These are phyloP conservation scores for Endocalyx cinctus DNA, from an alignment of 2,329 filamentous ascomycete genomes.

Conservation along the genomic window DNA sequence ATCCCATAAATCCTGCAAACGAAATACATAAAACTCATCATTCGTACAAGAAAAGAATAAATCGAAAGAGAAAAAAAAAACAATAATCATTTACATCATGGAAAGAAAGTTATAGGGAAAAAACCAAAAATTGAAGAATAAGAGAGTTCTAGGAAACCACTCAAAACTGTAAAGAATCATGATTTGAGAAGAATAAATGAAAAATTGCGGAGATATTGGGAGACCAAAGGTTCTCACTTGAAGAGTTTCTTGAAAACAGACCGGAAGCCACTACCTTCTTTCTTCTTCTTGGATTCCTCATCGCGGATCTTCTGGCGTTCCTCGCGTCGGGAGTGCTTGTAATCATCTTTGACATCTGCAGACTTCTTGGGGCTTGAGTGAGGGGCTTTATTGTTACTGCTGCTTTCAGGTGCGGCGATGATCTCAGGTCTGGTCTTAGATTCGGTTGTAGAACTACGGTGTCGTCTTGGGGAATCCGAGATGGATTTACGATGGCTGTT, in stretches of 20 bases:
- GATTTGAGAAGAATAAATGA: too few relatives aligned
- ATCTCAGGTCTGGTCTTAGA: constrained; percentile 6
- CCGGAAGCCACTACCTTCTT: constrained; percentile 23
- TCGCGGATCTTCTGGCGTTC: constrained; percentile 21
- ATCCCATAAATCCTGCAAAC: too few relatives aligned
- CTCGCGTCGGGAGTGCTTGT: constrained; percentile 28
- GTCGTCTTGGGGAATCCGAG: constrained; percentile 14
- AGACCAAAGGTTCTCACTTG: too few relatives aligned
- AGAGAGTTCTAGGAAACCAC: too few relatives aligned
- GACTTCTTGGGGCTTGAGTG: constrained; percentile 1
- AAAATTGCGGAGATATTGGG: too few relatives aligned
- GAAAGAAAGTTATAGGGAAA: too few relatives aligned
- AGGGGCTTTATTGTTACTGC: constrained; percentile 12
- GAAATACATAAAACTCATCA: too few relatives aligned
- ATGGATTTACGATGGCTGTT: constrained; percentile 9
- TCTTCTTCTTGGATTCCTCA: constrained; percentile 27
- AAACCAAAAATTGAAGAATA: too few relatives aligned
- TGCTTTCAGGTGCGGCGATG: constrained; percentile 7
- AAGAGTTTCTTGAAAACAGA: constrained; percentile 35
- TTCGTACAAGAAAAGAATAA: too few relatives aligned
- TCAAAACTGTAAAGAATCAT: too few relatives aligned
- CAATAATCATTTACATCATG: too few relatives aligned
- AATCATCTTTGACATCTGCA: constrained; percentile 25
- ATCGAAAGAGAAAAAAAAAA: too few relatives aligned
- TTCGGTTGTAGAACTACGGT: constrained; percentile 12